These are phyloP conservation scores for Penicillium tannophilum DNA, from an alignment of 495 filamentous ascomycete species.

Conservation along the genomic window DNA sequence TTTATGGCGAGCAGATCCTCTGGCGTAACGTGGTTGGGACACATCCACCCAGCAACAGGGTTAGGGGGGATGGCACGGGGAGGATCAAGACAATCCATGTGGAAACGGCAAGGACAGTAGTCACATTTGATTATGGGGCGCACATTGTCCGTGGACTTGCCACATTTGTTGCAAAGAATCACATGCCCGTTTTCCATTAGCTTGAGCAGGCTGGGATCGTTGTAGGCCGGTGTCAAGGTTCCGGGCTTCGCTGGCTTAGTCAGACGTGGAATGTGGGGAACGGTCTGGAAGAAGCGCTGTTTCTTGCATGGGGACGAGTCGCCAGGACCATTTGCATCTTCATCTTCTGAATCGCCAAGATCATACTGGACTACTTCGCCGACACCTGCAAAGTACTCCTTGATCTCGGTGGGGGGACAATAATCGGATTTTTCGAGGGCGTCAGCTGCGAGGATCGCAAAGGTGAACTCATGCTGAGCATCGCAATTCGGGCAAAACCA, in stretches of 20 bases:
- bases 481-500: constrained; percentile 85
- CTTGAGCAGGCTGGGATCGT: constrained; percentile 50
- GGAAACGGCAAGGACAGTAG: constrained; percentile 78
- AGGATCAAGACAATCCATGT: constrained; percentile 88
- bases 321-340: background rate
- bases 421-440: constrained; percentile 72
- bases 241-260: constrained; percentile 27
- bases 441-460: constrained; percentile 60
- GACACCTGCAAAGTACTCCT: constrained; percentile 53
- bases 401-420: constrained; percentile 64
- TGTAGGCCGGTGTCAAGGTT: constrained; percentile 19
- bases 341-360: background rate
- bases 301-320: constrained; percentile 9
- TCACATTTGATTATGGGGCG: constrained; percentile 77
- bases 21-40: constrained; percentile 79
- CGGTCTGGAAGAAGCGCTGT: constrained; percentile 22
- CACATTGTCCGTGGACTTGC: constrained; percentile 55
- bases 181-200: constrained; percentile 66
- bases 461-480: constrained; percentile 56
- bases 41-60: constrained; percentile 73
- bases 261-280: constrained; percentile 34
- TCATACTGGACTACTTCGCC: constrained; percentile 15
- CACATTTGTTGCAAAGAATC: constrained; percentile 72
- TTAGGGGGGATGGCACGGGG: constrained; percentile 76
- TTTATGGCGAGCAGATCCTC: constrained; percentile 44